These are phyloP conservation scores for Mucor ambiguus DNA, from an alignment of 371 early-diverging fungal species.

Conservation along the genomic window DNA sequence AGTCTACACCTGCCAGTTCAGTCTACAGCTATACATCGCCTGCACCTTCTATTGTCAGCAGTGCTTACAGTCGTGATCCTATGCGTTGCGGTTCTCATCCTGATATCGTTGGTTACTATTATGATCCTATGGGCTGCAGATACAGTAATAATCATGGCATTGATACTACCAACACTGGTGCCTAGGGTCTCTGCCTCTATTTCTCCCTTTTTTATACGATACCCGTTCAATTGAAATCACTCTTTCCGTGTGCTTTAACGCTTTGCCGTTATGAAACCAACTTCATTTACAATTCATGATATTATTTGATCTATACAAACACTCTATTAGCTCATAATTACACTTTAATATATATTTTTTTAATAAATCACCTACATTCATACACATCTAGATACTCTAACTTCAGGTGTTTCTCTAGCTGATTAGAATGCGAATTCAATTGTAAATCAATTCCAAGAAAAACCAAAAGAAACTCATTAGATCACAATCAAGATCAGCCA, in stretches of 20 bases:
- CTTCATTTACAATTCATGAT: background rate
- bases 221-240: background rate
- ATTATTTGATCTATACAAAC: too few relatives aligned
- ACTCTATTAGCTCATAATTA: background rate
- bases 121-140: slow-evolving; percentile 45
- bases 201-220: background rate
- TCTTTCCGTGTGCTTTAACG: background rate
- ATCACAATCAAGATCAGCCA: background rate
- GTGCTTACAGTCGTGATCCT: slow-evolving; percentile 41
- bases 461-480: background rate
- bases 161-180: slow-evolving; percentile 34
- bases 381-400: background rate
- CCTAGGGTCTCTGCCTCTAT: slow-evolving; percentile 8
- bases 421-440: background rate
- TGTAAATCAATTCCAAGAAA: background rate
- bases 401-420: background rate
- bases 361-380: background rate
- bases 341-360: background rate
- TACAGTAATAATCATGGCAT: slow-evolving; percentile 18
- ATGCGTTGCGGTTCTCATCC: slow-evolving; percentile 42
- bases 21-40: slow-evolving; percentile 13
- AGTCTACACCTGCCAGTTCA: slow-evolving; percentile 3
- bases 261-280: background rate
- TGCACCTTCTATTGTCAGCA: slow-evolving; percentile 3
- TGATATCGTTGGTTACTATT: slow-evolving; percentile 36